phyloP scores from a whole-genome alignment of 352 stramenopile genomes.

The Globisporangium takayamanum region DNA sequence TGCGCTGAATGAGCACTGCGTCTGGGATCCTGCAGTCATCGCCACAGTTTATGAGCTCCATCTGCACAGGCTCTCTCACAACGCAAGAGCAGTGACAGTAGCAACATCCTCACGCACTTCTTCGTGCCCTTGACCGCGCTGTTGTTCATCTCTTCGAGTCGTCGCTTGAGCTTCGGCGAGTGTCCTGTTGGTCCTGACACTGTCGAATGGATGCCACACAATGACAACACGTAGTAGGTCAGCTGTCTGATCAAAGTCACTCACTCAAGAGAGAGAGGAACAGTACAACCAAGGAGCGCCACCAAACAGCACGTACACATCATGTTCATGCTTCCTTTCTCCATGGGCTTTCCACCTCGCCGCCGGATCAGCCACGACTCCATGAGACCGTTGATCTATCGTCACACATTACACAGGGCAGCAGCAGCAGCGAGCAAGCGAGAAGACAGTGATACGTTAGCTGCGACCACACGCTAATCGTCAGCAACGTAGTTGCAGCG shows the following conservation, averaged over 20 bases:
- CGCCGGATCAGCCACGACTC: constrained; percentile 78
- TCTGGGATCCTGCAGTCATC: constrained; percentile 10
- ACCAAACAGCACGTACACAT: constrained; percentile 6
- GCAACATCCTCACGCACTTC: constrained; percentile 20
- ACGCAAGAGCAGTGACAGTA: not conserved
- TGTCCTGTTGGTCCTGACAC: constrained; percentile 46
- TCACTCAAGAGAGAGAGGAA: not conserved
- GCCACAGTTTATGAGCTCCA: not conserved
- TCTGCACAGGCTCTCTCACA: not conserved
- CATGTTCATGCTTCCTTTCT: constrained; percentile 61
- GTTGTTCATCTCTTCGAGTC: constrained; percentile 51
- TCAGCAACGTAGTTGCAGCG: not conserved
- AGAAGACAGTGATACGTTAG: not conserved
- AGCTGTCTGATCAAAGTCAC: too few species aligned
- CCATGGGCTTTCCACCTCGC: constrained; percentile 74
- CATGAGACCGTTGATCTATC: constrained; percentile 80
- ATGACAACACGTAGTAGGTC: too few species aligned
- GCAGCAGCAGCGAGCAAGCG: not conserved
- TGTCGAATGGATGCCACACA: constrained; percentile 1
- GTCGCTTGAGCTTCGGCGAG: constrained; percentile 67
- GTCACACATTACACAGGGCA: not conserved
- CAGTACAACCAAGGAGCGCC: not conserved
- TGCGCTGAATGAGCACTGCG: constrained; percentile 39
- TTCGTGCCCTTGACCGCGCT: constrained; percentile 26
- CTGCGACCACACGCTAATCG: not conserved